Base-by-base conservation (phyloP, 805 yeast species). In the Candida patagonica region DNA sequence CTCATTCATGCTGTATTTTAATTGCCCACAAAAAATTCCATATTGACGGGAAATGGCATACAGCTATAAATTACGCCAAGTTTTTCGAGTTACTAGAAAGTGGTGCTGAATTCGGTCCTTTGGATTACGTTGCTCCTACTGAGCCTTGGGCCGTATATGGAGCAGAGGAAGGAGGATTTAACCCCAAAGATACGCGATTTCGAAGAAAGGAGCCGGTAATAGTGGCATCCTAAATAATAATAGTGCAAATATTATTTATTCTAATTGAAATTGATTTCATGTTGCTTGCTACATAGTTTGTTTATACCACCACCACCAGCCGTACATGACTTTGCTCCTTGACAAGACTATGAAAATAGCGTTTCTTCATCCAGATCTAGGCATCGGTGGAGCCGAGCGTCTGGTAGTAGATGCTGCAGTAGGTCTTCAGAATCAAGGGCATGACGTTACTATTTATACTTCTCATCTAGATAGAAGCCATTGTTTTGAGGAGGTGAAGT, bases 331-430 rank as follows among this genome's bases (percentile, higher is more conserved):
- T 27, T 12, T 13, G 13, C 31, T 15, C 13, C 31, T 29, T 29
- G 4, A 10, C 31, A 29, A 8, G 15, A 37, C 7, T 8, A 62
- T 73, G 70, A 76, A 68, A 44, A 70, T 89, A 26, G 96, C 96
- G 1, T 84, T 92, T 51, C 62, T 92, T 4, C 98, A 92, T 56
- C 98, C 98, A 0, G 98, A 92, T 62, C 64, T 92, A 40, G 98
- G 98, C 0, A 89, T 89, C 42, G 98, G 87, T 49, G 99, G 99
- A 3, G 99, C 99, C 1, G 99, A 92, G 57, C 69, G 99, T 43
- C 69, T 94, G n/a, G 87, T 92, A 1, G 95, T 92, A 1, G 99
- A 92, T 61, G 87, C 94, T 2, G 98, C 97, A 0, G 66, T 86
- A 2, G 95, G 95, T 0, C 63, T 92, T 21, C 86, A 89, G 54